Conservation (phyloP, 2,329 filamentous ascomycete species). For the Aureobasidium vineae region DNA sequence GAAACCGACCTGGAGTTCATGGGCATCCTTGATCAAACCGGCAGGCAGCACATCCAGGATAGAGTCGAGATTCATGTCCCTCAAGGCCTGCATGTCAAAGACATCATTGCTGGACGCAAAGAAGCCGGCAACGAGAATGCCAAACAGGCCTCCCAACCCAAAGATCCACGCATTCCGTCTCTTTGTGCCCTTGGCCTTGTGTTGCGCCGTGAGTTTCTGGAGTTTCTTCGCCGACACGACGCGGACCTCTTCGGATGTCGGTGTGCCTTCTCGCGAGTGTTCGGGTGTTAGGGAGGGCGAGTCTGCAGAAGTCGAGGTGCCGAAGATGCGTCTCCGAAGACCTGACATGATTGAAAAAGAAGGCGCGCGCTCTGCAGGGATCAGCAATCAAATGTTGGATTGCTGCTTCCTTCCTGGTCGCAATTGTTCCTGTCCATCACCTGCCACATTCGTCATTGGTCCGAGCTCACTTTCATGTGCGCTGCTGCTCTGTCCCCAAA, state of each 20-base stretch:
- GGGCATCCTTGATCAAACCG: conserved; percentile 79
- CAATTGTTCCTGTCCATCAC: not conserved
- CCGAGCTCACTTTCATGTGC: conserved; percentile 24
- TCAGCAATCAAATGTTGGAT: not conserved
- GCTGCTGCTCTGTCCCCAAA: conserved; percentile 8
- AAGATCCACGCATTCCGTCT: conserved; percentile 81
- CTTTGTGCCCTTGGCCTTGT: conserved; percentile 53
- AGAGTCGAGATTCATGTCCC: conserved; percentile 74
- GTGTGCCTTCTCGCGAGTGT: conserved; percentile 43
- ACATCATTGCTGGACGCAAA: conserved; percentile 88
- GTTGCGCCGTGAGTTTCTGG: conserved; percentile 41
- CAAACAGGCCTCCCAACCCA: conserved; percentile 82
- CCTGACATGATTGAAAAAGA: conserved; percentile 33
- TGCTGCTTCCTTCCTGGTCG: not conserved
- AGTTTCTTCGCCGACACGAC: conserved; percentile 54
- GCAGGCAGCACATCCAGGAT: conserved; percentile 85
- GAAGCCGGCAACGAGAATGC: conserved; percentile 82
- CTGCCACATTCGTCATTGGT: conserved; percentile 17
- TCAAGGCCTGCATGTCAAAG: conserved; percentile 73
- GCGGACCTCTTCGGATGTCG: conserved; percentile 47
- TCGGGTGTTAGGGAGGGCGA: conserved; percentile 33
- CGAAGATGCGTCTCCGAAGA: conserved; percentile 40
- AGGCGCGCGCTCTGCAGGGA: conserved; percentile 9
- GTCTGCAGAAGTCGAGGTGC: conserved; percentile 29
- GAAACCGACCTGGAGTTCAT: conserved; percentile 70